Evolutionary conservation across 1,139 yeast species (phyloP).

Genomic region (Pichia sp.): DNA sequence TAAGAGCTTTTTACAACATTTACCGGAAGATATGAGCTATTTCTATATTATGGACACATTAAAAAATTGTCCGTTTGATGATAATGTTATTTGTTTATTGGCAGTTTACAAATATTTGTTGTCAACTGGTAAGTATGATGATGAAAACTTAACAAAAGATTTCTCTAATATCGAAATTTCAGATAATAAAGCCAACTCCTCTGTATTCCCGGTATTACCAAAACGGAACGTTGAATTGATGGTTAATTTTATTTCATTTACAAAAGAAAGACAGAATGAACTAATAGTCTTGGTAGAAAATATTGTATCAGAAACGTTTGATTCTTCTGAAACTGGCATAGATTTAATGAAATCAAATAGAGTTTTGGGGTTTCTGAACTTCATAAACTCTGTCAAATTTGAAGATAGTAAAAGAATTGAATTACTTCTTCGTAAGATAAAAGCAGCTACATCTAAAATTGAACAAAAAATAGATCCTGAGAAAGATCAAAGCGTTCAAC

Average conservation of each 20-base stretch:
- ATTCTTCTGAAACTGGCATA: background rate
- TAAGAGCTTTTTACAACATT: constrained; percentile 48
- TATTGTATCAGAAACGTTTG: background rate
- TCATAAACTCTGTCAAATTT: constrained; percentile 41
- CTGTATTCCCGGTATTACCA: constrained; percentile 19
- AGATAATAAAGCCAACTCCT: background rate
- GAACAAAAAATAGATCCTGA: background rate
- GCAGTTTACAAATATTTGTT: constrained; percentile 61
- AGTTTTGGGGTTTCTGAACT: constrained; percentile 49
- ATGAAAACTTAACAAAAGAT: constrained; percentile 9
- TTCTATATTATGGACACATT: constrained; percentile 62
- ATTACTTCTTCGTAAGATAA: constrained; percentile 1
- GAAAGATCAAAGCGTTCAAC: background rate
- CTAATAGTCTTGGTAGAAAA: constrained; percentile 37
- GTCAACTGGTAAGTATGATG: constrained; percentile 28
- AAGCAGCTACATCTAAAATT: background rate
- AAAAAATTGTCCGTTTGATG: constrained; percentile 59
- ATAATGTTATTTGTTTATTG: constrained; percentile 52
- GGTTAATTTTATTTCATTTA: constrained; percentile 36
- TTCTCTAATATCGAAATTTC: background rate
- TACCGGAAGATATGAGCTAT: constrained; percentile 54
- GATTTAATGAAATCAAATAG: constrained; percentile 34
- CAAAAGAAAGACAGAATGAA: constrained; percentile 35
- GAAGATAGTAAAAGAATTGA: background rate
- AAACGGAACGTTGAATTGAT: constrained; percentile 15